Percentiles rank a stretch among this genome's conserved stretches.
Conservation (phyloP, 768 basidiomycete genomes). For the Russula foetens region DNA sequence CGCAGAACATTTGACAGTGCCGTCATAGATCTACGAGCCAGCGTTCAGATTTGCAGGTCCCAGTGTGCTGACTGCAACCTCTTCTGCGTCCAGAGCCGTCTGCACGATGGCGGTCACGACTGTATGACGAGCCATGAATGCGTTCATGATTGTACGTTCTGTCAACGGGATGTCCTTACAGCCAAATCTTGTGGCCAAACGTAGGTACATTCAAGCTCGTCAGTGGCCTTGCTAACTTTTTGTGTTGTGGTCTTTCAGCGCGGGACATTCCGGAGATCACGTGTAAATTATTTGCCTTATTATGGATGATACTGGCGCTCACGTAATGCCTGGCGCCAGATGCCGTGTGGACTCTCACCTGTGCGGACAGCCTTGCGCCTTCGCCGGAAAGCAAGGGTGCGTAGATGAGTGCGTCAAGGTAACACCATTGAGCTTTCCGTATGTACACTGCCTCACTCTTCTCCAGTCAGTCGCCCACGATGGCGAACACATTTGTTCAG, state of each 20-base stretch:
- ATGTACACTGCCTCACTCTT: background rate
- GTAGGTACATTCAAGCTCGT: conserved; percentile 28
- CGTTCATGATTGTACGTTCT: conserved; percentile 36
- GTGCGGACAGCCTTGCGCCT: conserved; percentile 44
- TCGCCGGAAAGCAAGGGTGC: conserved; percentile 43
- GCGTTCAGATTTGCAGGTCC: conserved; percentile 42
- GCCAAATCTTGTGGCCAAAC: conserved; percentile 36
- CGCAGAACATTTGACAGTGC: conserved; percentile 37
- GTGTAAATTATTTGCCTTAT: conserved; percentile 30
- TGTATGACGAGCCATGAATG: conserved; percentile 47
- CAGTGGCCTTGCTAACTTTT: background rate
- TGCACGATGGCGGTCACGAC: conserved; percentile 40
- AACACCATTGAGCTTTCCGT: background rate
- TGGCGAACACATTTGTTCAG: conserved; percentile 46
- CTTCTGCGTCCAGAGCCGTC: conserved; percentile 37
- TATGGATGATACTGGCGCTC: background rate
- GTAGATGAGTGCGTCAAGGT: conserved; percentile 46
- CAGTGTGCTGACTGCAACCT: conserved; percentile 43
- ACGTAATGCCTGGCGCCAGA: conserved; percentile 26
- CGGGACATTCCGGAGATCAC: conserved; percentile 48
- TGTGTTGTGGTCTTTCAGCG: conserved; percentile 28
- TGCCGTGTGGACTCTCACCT: conserved; percentile 44
- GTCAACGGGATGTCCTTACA: conserved; percentile 24
- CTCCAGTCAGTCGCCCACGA: conserved; percentile 43
- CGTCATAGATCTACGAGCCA: conserved; percentile 38